phyloP scores from a whole-genome alignment of 148 eudicot species.

The Talinum fruticosum region DNA sequence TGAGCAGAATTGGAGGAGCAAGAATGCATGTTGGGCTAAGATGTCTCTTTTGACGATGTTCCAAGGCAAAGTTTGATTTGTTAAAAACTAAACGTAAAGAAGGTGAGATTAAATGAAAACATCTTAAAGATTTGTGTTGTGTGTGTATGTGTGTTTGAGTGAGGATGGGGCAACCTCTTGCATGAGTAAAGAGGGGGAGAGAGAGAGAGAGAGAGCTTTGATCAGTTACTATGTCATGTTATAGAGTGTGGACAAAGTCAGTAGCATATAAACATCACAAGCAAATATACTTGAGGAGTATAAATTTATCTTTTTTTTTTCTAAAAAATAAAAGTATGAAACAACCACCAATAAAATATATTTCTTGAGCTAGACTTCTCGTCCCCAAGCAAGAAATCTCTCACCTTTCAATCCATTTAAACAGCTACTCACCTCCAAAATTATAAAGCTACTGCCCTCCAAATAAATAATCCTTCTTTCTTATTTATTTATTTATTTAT shows the following conservation, averaged over 20 bases:
- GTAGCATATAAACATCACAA: constrained; percentile 26
- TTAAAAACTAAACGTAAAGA: constrained; percentile 18
- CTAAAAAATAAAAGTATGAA: neutral
- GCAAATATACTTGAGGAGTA: constrained; percentile 20
- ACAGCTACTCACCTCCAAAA: constrained; percentile 12
- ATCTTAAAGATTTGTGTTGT: constrained; percentile 14
- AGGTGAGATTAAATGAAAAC: constrained; percentile 19
- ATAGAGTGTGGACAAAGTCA: constrained; percentile 48
- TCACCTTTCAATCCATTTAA: neutral
- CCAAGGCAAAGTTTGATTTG: constrained; percentile 28
- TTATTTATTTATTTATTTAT: neutral
- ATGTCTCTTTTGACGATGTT: constrained; percentile 29
- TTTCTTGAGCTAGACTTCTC: constrained; percentile 35
- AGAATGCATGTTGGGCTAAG: constrained; percentile 10
- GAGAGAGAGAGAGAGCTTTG: constrained; percentile 19
- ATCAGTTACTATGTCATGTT: constrained; percentile 42
- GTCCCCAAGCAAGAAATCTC: constrained; percentile 31
- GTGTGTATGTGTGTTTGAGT: constrained; percentile 34
- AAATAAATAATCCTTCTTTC: neutral
- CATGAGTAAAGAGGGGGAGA: constrained; percentile 12
- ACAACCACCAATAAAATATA: constrained; percentile 25
- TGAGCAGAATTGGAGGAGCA: neutral
- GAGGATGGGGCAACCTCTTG: constrained; percentile 48
- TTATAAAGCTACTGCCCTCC: neutral
- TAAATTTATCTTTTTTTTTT: neutral